A percentile compares a stretch with the other conserved stretches of the same genome.
Evolutionary conservation across 176 grass and related monocot genomes (phyloP).

Genomic region (Lolium rigidum): DNA sequence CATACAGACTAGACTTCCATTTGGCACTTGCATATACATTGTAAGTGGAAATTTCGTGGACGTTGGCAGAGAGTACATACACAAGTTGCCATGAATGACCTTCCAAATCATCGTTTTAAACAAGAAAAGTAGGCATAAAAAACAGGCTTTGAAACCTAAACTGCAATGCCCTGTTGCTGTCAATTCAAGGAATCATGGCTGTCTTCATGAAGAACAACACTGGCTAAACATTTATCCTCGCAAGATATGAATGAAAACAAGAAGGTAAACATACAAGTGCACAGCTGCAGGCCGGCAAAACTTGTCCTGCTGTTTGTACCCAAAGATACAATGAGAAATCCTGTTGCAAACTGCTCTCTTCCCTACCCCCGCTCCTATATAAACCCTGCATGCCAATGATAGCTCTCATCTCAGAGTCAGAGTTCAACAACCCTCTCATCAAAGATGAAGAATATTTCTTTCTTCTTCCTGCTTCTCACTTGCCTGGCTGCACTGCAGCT

Average conservation of each 20-base stretch:
- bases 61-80: neutral
- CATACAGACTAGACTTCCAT: neutral
- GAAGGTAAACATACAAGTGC: neutral
- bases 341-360: neutral
- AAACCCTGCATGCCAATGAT: neutral
- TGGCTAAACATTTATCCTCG: neutral
- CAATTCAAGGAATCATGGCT: neutral
- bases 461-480: constrained; percentile 21
- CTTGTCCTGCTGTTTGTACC: neutral
- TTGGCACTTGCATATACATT: neutral
- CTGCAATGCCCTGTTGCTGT: neutral
- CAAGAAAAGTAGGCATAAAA: neutral
- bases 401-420: neutral
- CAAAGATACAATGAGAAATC: neutral
- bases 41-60: neutral
- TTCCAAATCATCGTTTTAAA: constrained; percentile 31
- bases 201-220: neutral
- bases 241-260: neutral
- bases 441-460: neutral
- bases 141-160: neutral
- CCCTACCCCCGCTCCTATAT: neutral
- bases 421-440: neutral
- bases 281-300: neutral
- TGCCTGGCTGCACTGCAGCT: neutral
- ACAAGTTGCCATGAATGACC: constrained; percentile 15